A percentile compares a stretch with the other conserved stretches of the same genome.
These are phyloP conservation scores for Cenchrus fungigraminus DNA, from an alignment of 176 grass and related monocot genomes.

Conservation along the genomic window DNA sequence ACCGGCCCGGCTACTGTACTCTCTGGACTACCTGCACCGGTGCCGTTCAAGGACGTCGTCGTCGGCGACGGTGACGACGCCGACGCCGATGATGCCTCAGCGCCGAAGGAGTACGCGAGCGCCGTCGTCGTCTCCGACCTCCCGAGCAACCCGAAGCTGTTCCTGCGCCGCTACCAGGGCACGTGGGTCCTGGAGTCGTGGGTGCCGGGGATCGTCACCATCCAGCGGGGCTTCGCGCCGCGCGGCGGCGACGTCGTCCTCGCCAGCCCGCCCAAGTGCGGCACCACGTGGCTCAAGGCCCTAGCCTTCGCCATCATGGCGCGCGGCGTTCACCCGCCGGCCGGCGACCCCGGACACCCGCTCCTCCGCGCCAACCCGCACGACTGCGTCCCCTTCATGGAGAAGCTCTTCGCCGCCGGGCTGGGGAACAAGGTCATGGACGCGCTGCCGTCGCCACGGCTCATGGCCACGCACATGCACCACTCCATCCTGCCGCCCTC, in stretches of 20 bases:
- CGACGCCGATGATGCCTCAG: not conserved
- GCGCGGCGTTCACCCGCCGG: too few relatives aligned
- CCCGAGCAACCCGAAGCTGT: not conserved
- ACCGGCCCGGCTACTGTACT: too few relatives aligned
- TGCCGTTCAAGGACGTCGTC: not conserved
- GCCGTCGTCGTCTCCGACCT: not conserved
- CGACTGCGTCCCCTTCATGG: not conserved
- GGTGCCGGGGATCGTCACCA: not conserved
- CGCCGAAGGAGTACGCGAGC: not conserved
- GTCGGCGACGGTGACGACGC: not conserved
- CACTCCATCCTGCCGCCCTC: not conserved
- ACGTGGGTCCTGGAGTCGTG: slow-evolving; percentile 8
- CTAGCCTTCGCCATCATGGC: too few relatives aligned
- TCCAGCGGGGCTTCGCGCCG: too few relatives aligned
- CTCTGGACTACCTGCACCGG: not conserved
- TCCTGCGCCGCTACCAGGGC: slow-evolving; percentile 5
- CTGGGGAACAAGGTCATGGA: not conserved
- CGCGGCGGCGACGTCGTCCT: too few relatives aligned
- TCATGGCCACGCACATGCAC: not conserved
- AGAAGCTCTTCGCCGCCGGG: not conserved
- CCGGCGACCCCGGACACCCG: not conserved
- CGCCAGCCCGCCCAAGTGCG: slow-evolving; percentile 46
- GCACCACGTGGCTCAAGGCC: slow-evolving; percentile 38
- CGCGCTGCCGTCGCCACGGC: not conserved
- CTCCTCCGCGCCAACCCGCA: not conserved